These are phyloP conservation scores for Melocanna baccifera DNA, from an alignment of 176 grass and related monocot species.

Conservation along the genomic window DNA sequence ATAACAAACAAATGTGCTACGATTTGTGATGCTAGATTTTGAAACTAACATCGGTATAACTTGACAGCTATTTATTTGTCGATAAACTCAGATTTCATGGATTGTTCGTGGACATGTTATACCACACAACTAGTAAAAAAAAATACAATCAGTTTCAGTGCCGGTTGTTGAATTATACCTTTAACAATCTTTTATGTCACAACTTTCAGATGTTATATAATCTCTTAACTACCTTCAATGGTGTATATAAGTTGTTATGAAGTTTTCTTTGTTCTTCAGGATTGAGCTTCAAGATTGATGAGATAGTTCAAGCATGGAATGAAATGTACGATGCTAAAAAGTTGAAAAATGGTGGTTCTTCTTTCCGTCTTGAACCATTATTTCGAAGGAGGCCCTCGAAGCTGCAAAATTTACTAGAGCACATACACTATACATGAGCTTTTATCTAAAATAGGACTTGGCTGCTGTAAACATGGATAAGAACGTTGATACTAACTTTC, in stretches of 20 bases:
- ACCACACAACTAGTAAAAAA: background rate
- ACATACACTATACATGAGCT: constrained; percentile 42
- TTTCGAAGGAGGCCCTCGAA: constrained; percentile 63
- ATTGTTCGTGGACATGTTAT: background rate
- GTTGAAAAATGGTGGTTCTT: constrained; percentile 54
- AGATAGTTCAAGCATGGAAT: constrained; percentile 77
- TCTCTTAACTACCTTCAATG: background rate
- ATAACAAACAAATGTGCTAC: background rate
- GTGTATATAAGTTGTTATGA: background rate
- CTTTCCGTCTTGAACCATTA: constrained; percentile 62
- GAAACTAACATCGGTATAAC: background rate
- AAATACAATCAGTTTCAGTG: background rate
- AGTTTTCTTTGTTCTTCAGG: constrained; percentile 41
- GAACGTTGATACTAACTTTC: constrained; percentile 21
- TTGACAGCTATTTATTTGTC: background rate
- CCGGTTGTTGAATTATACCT: background rate
- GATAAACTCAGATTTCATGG: background rate
- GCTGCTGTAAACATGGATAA: constrained; percentile 26
- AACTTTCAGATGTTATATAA: background rate
- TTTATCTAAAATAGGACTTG: constrained; percentile 22
- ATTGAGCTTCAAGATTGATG: constrained; percentile 76
- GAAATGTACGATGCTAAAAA: constrained; percentile 78
- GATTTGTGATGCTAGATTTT: background rate
- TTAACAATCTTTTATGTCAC: background rate
- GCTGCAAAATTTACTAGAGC: constrained; percentile 60